Evolutionary conservation across 352 stramenopile genomes (phyloP).

Genomic region (Pythium brachiatum): DNA sequence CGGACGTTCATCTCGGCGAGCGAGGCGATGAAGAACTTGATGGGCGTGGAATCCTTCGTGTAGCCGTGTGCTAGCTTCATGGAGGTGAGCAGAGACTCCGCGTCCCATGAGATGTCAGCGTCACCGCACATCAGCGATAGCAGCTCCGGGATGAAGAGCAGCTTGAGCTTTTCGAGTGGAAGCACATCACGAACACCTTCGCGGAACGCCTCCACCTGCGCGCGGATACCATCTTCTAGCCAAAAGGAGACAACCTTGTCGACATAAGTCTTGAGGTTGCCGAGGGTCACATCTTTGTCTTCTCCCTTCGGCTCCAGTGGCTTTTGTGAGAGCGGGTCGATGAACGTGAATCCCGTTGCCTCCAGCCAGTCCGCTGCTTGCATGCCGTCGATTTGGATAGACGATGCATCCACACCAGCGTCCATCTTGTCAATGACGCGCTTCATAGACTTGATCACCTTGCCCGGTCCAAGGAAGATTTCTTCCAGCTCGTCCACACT

Average conservation of each 20-base stretch:
- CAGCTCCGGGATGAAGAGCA: constrained; percentile 70
- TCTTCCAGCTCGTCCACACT: constrained; percentile 41
- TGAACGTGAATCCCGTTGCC: constrained; percentile 65
- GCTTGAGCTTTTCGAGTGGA: constrained; percentile 59
- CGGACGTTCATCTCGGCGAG: constrained; percentile 60
- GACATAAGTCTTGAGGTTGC: constrained; percentile 62
- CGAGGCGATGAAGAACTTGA: constrained; percentile 69
- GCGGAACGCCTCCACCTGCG: constrained; percentile 71
- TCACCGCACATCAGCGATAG: constrained; percentile 69
- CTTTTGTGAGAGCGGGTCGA: constrained; percentile 77
- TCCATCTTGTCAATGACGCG: constrained; percentile 6
- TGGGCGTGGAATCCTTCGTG: constrained; percentile 65
- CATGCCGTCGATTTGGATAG: constrained; percentile 63
- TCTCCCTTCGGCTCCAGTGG: constrained; percentile 46
- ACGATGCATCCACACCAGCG: constrained; percentile 29
- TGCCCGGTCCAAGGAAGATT: constrained; percentile 66
- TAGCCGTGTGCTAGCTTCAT: constrained; percentile 85
- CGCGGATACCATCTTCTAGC: constrained; percentile 57
- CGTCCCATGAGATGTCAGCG: constrained; percentile 68
- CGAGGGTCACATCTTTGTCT: constrained; percentile 41
- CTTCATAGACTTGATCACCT: constrained; percentile 61
- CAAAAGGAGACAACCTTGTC: constrained; percentile 54
- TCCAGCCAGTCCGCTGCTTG: constrained; percentile 52
- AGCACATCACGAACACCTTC: constrained; percentile 76
- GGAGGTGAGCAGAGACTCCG: constrained; percentile 54